Percentiles rank a stretch among this genome's conserved stretches.
These are phyloP conservation scores for Leccinum truebloodii DNA, from an alignment of 768 basidiomycete genomes.

Conservation along the genomic window DNA sequence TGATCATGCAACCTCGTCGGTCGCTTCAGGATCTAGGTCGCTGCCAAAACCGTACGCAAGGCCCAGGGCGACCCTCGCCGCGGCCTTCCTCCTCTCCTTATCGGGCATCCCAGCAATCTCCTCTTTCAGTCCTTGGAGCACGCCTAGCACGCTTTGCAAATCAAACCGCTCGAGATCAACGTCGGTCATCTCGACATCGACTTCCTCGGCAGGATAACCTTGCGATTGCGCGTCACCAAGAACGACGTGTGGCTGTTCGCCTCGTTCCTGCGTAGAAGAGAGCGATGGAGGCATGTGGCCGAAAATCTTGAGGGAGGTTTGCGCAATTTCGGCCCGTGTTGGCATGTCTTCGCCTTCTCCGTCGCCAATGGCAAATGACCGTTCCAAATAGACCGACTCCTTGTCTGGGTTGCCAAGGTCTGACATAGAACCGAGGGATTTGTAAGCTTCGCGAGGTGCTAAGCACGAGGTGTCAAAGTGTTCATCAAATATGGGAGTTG, in stretches of 20 bases:
- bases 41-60: conserved; percentile 62
- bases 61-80: conserved; percentile 71
- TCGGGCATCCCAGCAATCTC: conserved; percentile 70
- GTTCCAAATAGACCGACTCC: conserved; percentile 25
- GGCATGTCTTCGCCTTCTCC: conserved; percentile 40
- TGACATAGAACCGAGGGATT: conserved; percentile 57
- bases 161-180: conserved; percentile 56
- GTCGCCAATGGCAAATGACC: conserved; percentile 1
- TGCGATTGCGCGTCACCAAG: conserved; percentile 28
- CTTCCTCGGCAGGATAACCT: conserved; percentile 19
- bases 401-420: conserved; percentile 53
- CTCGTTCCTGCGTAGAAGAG: conserved; percentile 21
- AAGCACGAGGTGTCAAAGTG: conserved; percentile 20
- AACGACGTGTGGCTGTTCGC: not conserved
- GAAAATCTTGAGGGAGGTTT: conserved; percentile 52
- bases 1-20: conserved; percentile 11
- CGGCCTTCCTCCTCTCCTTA: conserved; percentile 63
- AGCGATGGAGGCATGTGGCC: conserved; percentile 30
- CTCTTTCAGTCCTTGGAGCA: conserved; percentile 68
- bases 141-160: conserved; percentile 56
- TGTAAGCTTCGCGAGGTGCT: conserved; percentile 39
- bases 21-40: conserved; percentile 4
- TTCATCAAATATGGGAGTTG: conserved; percentile 29
- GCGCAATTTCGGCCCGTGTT: conserved; percentile 48
- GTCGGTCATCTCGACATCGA: conserved; percentile 33